Evolutionary conservation across 306 rosid species (phyloP), one percentile per base, ranked within the genome.

Genomic region (Malus domestica): DNA sequence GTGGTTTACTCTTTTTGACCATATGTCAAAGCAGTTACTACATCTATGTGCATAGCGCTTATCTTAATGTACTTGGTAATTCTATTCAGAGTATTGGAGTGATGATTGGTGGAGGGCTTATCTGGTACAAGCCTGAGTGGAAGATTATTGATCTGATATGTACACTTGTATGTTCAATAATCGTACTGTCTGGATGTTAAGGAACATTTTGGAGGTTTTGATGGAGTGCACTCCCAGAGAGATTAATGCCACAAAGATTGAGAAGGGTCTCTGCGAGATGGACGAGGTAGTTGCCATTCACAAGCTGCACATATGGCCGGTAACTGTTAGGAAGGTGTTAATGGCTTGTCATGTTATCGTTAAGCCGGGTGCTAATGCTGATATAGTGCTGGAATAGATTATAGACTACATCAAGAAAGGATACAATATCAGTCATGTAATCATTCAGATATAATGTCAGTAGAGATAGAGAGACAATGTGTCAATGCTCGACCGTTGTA

Each of bases 221-320:
- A 83, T 85, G 89, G 90, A 89, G 86, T 82, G 86, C 72, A 89
- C 86, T 3, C 93, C 91, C 2, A 69, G 82, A 64, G 91, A 87
- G 77, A 84, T 84, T 15, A 90, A 88, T 54, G 86, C 88, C 38
- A 76, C 89, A 32, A 85, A 79, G 84, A 81, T 87, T 10, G 88
- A 84, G 85, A 89, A 86, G 67, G 83, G 89, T 58, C 80, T 84
- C 10, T 81, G 84, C 58, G 90, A 87, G 84, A 80, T 88, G 88
- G 89, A 80, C 4, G 87, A 87, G 76, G 83, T 86, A 14, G 84
- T 82, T 40, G 83, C 86, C 71, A 75, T 79, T 77, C 84, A 71
- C 19, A 83, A 85, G 76, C 85, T 88, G 69, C 91, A 78, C 74
- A 80, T 71, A 44, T 81, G 86, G 89, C 81, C 89, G 68, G 81